phyloP scores from a whole-genome alignment of 208 protist genomes.

The Vickermania ingenoplastis region DNA sequence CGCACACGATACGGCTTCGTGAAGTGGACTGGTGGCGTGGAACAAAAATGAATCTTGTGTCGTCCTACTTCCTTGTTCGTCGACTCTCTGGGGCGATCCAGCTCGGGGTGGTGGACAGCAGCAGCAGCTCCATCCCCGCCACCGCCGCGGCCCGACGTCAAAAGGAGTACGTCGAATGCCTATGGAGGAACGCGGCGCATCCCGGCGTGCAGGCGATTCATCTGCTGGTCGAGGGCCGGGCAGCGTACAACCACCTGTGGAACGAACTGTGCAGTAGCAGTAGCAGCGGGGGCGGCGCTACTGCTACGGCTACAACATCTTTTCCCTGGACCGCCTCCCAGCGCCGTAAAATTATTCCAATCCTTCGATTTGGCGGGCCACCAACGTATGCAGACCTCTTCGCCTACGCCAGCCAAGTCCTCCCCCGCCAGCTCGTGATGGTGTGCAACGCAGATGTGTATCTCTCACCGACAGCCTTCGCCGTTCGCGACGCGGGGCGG shows the following conservation, averaged over 20 bases:
- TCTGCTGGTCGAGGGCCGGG: conserved; percentile 53
- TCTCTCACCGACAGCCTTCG: conserved; percentile 27
- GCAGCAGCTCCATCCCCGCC: no score
- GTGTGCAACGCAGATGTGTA: conserved; percentile 84
- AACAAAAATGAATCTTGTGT: conserved; percentile 83
- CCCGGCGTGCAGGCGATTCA: conserved; percentile 35
- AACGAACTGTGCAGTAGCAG: neutral
- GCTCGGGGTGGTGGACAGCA: conserved; percentile 29
- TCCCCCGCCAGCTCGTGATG: conserved; percentile 43
- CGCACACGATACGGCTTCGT: no score
- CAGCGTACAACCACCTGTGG: conserved; percentile 36
- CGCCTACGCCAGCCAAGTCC: conserved; percentile 44
- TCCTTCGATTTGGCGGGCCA: conserved; percentile 22
- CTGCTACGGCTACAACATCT: neutral
- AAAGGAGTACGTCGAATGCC: conserved; percentile 61
- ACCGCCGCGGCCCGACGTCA: conserved; percentile 27
- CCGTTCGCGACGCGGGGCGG: conserved; percentile 12
- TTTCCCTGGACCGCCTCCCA: neutral
- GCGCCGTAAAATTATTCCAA: conserved; percentile 34
- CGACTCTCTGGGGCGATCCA: conserved; percentile 39
- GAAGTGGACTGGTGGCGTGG: no score
- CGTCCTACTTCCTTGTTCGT: conserved; percentile 66
- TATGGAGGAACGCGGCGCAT: conserved; percentile 37
- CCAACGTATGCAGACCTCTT: conserved; percentile 76
- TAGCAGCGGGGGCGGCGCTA: neutral